Evolutionary conservation across 1,284 basidiomycete species (phyloP), one percentile per base, ranked within the genome.

Genomic region (Sanghuangporus weigelae): DNA sequence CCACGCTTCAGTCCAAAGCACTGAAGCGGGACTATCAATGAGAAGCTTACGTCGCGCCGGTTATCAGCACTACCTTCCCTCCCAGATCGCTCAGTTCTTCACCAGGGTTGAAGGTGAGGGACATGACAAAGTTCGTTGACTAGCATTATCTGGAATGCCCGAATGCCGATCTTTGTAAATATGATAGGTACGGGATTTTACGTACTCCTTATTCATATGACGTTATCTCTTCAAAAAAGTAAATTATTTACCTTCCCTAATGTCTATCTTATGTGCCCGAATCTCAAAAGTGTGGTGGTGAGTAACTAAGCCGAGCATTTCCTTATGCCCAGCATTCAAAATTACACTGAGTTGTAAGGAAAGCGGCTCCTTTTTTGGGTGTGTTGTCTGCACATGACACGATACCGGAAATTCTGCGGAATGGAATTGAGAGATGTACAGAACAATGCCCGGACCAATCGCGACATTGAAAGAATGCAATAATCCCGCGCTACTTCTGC

Each of bases 1-100:
- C 19, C 19, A 31, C 21, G 12, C 5, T 49, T 16, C 23, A 63
- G 31, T 38, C 26, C 19, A 38, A 16, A 38, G 1, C 1, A 40
- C 16, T 31, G 12, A 12, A 57, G 38, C 40, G 11, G 40, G 6
- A 23, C 7, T 16, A 56, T 26, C 1, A 42, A 16, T 6, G 21
- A 59, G 42, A n/a, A 23, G 39, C 57, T n/a, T 21, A 51, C 56
- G 48, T 73, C 19, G 67, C 70, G 21, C 73, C 73, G 8, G 73
- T 74, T 44, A 74, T 69, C 42, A 74, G 53, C 49, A 71, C 54
- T 5, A 74, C 72, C 53, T 71, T 69, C 10, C 70, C 73, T 1
- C 66, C 57, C n/a, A 75, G 66, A 48, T 74, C 68, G 8, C 70
- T 70, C 6, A 74, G 67, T 46, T 74, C 67, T 7, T 69, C 31